A percentile compares a stretch with the other conserved stretches of the same genome.
Conservation (phyloP, 2,329 filamentous ascomycete genomes). For the Talaromyces sp. region DNA sequence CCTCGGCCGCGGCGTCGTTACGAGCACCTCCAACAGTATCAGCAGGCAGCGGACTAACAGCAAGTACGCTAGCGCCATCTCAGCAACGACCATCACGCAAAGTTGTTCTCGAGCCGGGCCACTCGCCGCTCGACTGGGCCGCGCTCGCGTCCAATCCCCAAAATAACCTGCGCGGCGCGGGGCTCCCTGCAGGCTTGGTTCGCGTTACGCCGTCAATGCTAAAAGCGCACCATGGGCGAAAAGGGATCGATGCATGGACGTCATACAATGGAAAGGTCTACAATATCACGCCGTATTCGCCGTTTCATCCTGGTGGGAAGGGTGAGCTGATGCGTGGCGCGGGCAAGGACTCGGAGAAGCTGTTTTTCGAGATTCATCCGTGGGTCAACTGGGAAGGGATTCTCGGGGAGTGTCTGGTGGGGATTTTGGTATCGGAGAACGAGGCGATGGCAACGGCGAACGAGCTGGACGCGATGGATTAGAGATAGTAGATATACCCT, state of each 20-base stretch:
- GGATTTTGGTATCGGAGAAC: slow-evolving; percentile 56
- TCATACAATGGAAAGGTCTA: slow-evolving; percentile 87
- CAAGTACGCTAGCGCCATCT: slow-evolving; percentile 38
- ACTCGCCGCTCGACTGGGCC: slow-evolving; percentile 95
- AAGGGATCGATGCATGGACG: slow-evolving; percentile 85
- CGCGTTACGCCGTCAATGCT: slow-evolving; percentile 81
- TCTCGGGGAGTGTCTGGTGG: slow-evolving; percentile 57
- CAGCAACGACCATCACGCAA: slow-evolving; percentile 44
- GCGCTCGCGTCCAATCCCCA: slow-evolving; percentile 61
- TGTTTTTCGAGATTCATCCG: slow-evolving; percentile 62
- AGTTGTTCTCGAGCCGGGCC: slow-evolving; percentile 80
- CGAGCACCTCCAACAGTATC: slow-evolving; percentile 37
- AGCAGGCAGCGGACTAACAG: slow-evolving; percentile 35
- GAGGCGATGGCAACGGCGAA: slow-evolving; percentile 32
- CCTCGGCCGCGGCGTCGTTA: slow-evolving; percentile 41
- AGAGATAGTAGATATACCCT: slow-evolving; percentile 17
- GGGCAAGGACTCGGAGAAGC: slow-evolving; percentile 60
- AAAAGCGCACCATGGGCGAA: slow-evolving; percentile 72
- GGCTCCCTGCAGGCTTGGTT: slow-evolving; percentile 50
- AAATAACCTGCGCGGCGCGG: slow-evolving; percentile 61
- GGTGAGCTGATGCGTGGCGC: slow-evolving; percentile 60
- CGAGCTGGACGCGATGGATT: slow-evolving; percentile 58
- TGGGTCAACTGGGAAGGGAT: slow-evolving; percentile 69
- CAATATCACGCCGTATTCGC: slow-evolving; percentile 83
- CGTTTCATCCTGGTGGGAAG: slow-evolving; percentile 80